Evolutionary conservation across 176 grass and related monocot genomes (phyloP), one percentile per base, ranked within the genome.

Genomic region (Oryza brachyantha): DNA sequence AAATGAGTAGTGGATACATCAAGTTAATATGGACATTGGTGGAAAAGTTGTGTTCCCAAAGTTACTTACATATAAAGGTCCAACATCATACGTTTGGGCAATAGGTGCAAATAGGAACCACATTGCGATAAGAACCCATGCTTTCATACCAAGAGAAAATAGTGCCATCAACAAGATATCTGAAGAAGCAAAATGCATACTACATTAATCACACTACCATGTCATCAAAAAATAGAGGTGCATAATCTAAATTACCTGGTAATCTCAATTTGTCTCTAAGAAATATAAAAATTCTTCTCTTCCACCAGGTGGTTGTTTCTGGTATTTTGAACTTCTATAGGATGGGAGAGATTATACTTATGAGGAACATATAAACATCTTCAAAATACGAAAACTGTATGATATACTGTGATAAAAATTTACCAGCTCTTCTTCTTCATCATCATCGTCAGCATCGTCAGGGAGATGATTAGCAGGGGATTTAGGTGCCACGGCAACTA

Each of bases 41-140:
- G 50, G 19, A 55, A n/a, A 54, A 54, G 50, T 9, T 55, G 50
- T 55, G 22, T 55, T 55, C 19, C 50, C 50, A 55, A 9, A 55
- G 50, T 55, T 55, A 94, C 95, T 91, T 89, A 98, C 92, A 89
- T 92, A 98, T 84, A 98, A 64, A 83, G 95, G 92, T 55, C 95
- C 95, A 72, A 94, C 3, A 32, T 69, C 66, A 7, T 86, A 92
- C 77, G 67, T 88, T 14, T 94, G 92, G 81, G 95, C 92, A 83
- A 91, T 5, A n/a, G 92, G 95, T 13, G 95, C 92, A 37, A 98
- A 73, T 68, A 86, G 78, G 77, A 98, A 94, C 95, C 95, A 98
- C 21, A 92, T 39, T 34, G 87, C 17, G 9, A 89, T 94, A 26
- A 79, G 78, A 70, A 74, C 60, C 95, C 95, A 98, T 83, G 87